A percentile compares a stretch with the other conserved stretches of the same genome.
Evolutionary conservation across 805 yeast genomes (phyloP).

Genomic region (Candida ortonii): DNA sequence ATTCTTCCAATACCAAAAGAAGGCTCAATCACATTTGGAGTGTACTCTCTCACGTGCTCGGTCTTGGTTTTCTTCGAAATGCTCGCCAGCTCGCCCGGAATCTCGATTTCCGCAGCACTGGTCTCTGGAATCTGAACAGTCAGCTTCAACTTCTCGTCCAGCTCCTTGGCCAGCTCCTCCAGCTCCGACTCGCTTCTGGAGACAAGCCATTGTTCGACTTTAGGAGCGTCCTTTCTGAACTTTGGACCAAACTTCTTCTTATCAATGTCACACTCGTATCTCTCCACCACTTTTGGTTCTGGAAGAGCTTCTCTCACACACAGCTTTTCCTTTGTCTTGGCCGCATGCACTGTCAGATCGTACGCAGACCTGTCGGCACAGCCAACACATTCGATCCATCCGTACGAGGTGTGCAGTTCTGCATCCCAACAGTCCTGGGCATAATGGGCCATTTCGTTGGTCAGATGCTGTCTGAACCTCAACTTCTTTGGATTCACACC

Average conservation of each 20-base stretch:
- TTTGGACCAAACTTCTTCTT: conserved; percentile 97
- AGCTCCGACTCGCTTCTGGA: conserved; percentile 81
- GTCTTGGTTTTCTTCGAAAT: conserved; percentile 77
- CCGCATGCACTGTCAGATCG: conserved; percentile 92
- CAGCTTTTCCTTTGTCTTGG: conserved; percentile 90
- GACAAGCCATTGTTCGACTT: conserved; percentile 76
- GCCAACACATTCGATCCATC: conserved; percentile 99
- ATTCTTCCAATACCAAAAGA: conserved; percentile 99
- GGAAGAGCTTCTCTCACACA: conserved; percentile 89
- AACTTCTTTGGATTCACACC: conserved; percentile 84
- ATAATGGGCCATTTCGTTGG: conserved; percentile 99
- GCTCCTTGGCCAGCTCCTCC: conserved; percentile 70
- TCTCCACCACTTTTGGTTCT: conserved; percentile 79
- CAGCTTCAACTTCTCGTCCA: conserved; percentile 60
- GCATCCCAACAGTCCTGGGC: conserved; percentile 99
- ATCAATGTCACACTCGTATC: conserved; percentile 79
- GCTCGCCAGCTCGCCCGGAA: conserved; percentile 67
- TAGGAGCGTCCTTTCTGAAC: conserved; percentile 95
- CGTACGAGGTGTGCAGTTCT: conserved; percentile 90
- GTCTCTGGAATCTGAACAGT: conserved; percentile 65
- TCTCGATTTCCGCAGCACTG: conserved; percentile 51
- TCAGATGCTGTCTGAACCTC: conserved; percentile 98
- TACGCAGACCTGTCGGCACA: conserved; percentile 99
- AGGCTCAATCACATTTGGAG: conserved; percentile 98
- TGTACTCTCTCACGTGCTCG: conserved; percentile 91